Evolutionary conservation across 495 filamentous ascomycete genomes (phyloP).

Genomic region (Tuber brumale): DNA sequence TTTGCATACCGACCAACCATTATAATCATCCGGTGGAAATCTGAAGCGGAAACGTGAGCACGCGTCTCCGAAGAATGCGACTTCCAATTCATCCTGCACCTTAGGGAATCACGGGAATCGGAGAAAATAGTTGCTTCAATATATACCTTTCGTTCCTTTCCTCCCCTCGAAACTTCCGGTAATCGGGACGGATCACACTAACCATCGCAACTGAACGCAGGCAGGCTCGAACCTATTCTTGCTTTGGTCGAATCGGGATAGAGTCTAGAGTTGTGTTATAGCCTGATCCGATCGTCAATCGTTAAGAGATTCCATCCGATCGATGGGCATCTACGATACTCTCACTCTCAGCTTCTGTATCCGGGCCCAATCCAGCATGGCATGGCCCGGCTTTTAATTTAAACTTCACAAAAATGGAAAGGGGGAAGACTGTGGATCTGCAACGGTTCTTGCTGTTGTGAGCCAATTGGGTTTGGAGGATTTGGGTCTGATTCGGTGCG

Average conservation of each 20-base stretch:
- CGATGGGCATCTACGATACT: constrained; percentile 5
- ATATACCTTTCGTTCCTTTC: background rate
- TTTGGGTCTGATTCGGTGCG: background rate
- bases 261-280: background rate
- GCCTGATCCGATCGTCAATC: background rate
- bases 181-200: background rate
- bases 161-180: background rate
- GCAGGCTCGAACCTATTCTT: background rate
- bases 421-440: background rate
- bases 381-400: background rate
- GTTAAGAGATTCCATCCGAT: background rate
- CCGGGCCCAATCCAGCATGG: background rate
- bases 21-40: background rate
- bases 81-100: background rate
- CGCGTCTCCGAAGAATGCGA: background rate
- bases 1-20: background rate
- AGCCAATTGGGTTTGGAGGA: background rate
- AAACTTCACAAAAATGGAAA: background rate
- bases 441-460: background rate
- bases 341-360: background rate
- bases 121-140: background rate
- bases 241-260: background rate
- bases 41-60: background rate
- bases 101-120: background rate
- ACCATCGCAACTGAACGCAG: background rate